Evolutionary conservation across 768 basidiomycete species (phyloP), one percentile per base, ranked within the genome.

Genomic region (Pisolithus orientalis): DNA sequence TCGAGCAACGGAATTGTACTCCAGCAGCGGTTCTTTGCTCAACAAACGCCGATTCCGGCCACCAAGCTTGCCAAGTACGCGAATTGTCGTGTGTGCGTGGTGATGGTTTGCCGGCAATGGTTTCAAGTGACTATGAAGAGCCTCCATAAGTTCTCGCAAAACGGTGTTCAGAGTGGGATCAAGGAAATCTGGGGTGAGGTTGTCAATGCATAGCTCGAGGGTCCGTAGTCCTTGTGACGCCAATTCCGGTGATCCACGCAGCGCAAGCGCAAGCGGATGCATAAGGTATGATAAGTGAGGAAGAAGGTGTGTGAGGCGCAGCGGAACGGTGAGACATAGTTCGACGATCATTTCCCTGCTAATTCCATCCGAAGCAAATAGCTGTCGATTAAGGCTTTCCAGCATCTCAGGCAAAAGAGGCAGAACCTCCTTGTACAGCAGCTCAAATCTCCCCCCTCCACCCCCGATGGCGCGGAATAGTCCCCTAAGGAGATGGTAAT

Each of bases 121-220:
- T 62, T 87, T 91, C 45, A 99, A 74, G 61, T 94, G 87, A 58
- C 82, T 85, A 68, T 95, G 92, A 24, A 99, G 77, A 0, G 94
- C 95, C 56, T 89, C 88, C 90, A 94, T 98, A 52, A 99, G 74
- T 56, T 98, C 93, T 44, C 93, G 79, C 40, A 96, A 77, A 42
- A 98, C 94, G 0, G 90, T 91, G 56, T 84, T 90, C 57, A 98
- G 81, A 2, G 93, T 94, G 3, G 96, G 96, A 62, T 98, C 95
- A 28, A 99, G 79, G 74, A 98, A 98, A 69, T 98, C 96, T 2
- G 93, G 92, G 0, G 93, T 96, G 27, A 99, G 79, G 65, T 98
- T 99, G 73, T 99, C 96, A 62, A 98, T 95, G 71, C 95, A 98
- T n/a, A 99, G 77, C 68, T 99, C 96, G 53, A 99, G 80, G 0